Base-by-base conservation (phyloP, 257 asterid species). In the Primulina tabacum region DNA sequence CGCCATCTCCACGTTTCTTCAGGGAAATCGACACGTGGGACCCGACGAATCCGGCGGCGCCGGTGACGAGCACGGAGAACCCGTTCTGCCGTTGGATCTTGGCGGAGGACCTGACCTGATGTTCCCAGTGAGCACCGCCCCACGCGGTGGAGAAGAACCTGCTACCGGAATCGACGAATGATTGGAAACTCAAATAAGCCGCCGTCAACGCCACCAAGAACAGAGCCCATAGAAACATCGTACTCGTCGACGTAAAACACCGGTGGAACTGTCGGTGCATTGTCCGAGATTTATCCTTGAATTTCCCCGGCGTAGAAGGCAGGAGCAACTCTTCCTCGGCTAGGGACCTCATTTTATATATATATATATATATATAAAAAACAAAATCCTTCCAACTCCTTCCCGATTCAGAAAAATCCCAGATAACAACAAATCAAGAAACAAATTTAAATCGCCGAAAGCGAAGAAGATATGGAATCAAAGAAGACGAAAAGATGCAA, bases 1-100 rank as follows among this genome's bases (percentile, higher is more conserved):
- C 68, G 16, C 68, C 68, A 59, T 50, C 63, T n/a, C 43, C 62
- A 7, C 38, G 62, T 60, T 68, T 68, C 62, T 56, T 34, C 35
- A 68, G 65, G 56, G 47, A 5, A 6, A 68, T 28, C 7, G 68
- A 64, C n/a, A 64, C 68, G 32, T 64, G 68, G 33, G 68, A 17
- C 1, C 68, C 68, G 32, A 64, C 68, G 68, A 64, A 64, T 10
- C 68, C 68, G 68, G 68, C 68, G 68, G 68, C 68, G 30, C 68
- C 68, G 32, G 68, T 64, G n/a, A 64, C 68, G 9, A 64, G 56
- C n/a, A 64, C 56, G 8, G 68, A 9, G 18, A 37, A 18, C 10
- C 68, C 68, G 8, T 64, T 35, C 55, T 20, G 53, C 33, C 68
- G 56, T 16, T 64, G 68, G 56, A 64, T 37, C 68, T 37, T 47